phyloP scores from a whole-genome alignment of 2,329 filamentous ascomycete genomes.

The Bipolaris oryzae region DNA sequence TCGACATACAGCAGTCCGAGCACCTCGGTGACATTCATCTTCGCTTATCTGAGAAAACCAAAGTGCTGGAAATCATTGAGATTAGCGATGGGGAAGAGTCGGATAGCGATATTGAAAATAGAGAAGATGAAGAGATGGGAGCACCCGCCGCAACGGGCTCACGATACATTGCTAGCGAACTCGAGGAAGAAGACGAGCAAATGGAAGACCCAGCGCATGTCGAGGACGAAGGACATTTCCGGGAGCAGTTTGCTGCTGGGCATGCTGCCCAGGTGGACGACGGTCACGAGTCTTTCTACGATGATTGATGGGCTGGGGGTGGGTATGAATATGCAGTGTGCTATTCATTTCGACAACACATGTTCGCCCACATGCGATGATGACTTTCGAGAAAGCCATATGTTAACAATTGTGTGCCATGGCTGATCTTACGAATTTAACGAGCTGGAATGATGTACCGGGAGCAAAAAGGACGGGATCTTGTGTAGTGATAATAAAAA shows the following conservation, averaged over 20 bases:
- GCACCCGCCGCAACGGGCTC: not conserved
- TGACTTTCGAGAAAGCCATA: no score
- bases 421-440: not conserved
- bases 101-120: not conserved
- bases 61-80: conserved; percentile 20
- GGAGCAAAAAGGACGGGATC: not conserved
- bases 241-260: conserved; percentile 34
- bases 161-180: not conserved
- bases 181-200: conserved; percentile 7
- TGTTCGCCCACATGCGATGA: not conserved
- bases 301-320: conserved; percentile 13
- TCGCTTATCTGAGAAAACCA: conserved; percentile 31
- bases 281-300: conserved; percentile 32
- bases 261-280: conserved; percentile 15
- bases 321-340: not conserved
- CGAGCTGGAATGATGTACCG: not conserved
- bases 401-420: not conserved
- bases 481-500: not conserved
- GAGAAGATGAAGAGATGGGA: not conserved
- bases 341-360: not conserved
- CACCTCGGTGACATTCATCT: conserved; percentile 50
- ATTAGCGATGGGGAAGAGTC: conserved; percentile 16
- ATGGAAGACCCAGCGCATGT: conserved; percentile 2
- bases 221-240: conserved; percentile 27
- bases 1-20: conserved; percentile 66